Conservation (phyloP, 139 green algal genomes). For the Microglena sp. region DNA sequence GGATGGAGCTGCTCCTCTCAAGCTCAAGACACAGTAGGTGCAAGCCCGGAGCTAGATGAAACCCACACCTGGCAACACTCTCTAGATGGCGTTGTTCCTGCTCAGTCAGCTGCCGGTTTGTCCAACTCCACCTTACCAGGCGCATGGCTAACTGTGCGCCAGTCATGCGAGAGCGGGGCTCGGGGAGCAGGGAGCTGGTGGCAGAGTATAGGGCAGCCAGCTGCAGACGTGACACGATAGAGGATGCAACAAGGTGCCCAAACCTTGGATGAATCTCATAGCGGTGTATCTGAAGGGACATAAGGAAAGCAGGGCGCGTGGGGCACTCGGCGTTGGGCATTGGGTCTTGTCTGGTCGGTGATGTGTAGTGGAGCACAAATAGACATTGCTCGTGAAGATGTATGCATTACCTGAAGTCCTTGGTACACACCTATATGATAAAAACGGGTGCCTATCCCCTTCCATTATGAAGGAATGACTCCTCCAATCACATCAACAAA, state of each 20-base stretch:
- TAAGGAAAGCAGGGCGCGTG: too few species aligned
- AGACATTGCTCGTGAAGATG: too few species aligned
- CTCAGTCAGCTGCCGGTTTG: constrained; percentile 21
- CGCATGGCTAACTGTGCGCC: constrained; percentile 35
- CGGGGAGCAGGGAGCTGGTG: constrained; percentile 35
- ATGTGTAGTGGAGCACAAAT: too few species aligned
- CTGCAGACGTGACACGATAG: constrained; percentile 32
- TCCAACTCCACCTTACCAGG: constrained; percentile 38
- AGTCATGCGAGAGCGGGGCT: constrained; percentile 26
- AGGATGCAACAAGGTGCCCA: constrained; percentile 24
- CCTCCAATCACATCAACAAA: too few species aligned
- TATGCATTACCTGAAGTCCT: too few species aligned
- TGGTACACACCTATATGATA: too few species aligned
- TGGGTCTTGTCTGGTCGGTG: too few species aligned
- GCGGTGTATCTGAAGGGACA: constrained; percentile 23
- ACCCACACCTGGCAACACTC: neutral
- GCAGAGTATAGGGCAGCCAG: constrained; percentile 54
- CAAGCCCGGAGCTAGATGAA: constrained; percentile 27
- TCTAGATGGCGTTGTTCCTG: constrained; percentile 22
- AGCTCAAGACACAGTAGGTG: constrained; percentile 24
- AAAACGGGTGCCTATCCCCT: too few species aligned
- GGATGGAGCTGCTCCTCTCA: too few species aligned
- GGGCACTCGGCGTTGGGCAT: too few species aligned
- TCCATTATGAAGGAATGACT: too few species aligned
- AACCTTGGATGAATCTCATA: constrained; percentile 42